Conservation (phyloP, 805 yeast species). For the Diddensiella caesifluorescens region DNA sequence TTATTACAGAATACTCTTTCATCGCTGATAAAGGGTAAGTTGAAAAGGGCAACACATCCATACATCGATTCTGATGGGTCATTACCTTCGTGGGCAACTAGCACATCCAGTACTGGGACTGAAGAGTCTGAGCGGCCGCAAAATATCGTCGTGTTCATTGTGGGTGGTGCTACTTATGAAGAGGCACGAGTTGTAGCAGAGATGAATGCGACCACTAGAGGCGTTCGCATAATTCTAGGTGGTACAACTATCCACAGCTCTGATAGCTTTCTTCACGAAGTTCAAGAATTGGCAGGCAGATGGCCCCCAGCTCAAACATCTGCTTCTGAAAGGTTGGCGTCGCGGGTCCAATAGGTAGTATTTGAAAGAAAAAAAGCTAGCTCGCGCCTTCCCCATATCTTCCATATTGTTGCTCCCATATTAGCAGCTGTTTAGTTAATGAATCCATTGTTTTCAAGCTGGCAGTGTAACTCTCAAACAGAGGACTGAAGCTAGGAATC, state of each 20-base stretch:
- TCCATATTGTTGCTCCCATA: constrained; percentile 77
- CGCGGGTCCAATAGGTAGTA: neutral
- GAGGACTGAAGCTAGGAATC: constrained; percentile 28
- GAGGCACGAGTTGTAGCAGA: constrained; percentile 81
- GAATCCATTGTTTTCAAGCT: constrained; percentile 64
- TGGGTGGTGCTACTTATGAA: constrained; percentile 91
- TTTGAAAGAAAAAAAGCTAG: neutral
- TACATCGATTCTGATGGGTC: constrained; percentile 36
- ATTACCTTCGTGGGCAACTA: constrained; percentile 25
- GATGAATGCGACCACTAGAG: constrained; percentile 47
- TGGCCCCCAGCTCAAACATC: constrained; percentile 29
- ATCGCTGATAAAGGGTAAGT: constrained; percentile 38
- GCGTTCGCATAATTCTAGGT: constrained; percentile 71
- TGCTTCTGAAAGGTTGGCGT: constrained; percentile 11
- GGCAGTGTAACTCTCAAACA: constrained; percentile 50
- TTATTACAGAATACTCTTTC: constrained; percentile 49
- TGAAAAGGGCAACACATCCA: constrained; percentile 39
- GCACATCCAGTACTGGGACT: neutral
- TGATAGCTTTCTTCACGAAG: constrained; percentile 34
- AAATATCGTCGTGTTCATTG: constrained; percentile 37
- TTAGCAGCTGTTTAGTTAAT: constrained; percentile 61
- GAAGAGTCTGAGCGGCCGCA: constrained; percentile 31
- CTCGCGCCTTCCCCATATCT: constrained; percentile 32
- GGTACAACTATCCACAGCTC: constrained; percentile 61
- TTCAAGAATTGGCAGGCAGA: constrained; percentile 36